These are phyloP conservation scores for Mycena pura DNA, from an alignment of 768 basidiomycete species.

Conservation along the genomic window DNA sequence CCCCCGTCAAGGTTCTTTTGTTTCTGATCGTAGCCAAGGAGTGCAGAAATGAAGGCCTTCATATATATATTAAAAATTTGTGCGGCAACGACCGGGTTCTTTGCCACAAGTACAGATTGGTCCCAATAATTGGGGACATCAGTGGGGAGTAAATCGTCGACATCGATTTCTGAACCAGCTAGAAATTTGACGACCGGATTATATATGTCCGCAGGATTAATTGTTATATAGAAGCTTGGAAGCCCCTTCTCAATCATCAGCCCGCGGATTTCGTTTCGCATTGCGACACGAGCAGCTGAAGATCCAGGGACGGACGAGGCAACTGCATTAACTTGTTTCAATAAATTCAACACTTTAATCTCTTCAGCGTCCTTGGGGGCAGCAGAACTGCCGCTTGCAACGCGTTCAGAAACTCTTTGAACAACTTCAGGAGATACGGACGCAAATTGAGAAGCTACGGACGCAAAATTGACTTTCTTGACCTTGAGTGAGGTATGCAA, in stretches of 20 bases:
- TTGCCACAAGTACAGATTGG: neutral
- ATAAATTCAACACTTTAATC: no score
- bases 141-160: neutral
- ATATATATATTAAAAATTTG: neutral
- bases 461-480: no score
- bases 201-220: neutral
- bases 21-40: neutral
- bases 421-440: no score
- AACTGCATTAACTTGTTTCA: no score
- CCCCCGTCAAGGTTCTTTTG: neutral
- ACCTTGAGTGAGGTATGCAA: neutral
- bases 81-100: neutral
- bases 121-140: neutral
- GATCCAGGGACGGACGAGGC: no score
- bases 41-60: neutral
- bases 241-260: neutral
- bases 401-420: no score
- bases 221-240: neutral
- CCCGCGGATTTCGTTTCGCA: no score
- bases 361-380: no score
- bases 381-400: no score
- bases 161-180: neutral
- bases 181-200: neutral
- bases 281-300: no score
- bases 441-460: no score